Base-by-base conservation (phyloP, 2,329 filamentous ascomycete genomes). In the Arthrocladium fulminans region DNA sequence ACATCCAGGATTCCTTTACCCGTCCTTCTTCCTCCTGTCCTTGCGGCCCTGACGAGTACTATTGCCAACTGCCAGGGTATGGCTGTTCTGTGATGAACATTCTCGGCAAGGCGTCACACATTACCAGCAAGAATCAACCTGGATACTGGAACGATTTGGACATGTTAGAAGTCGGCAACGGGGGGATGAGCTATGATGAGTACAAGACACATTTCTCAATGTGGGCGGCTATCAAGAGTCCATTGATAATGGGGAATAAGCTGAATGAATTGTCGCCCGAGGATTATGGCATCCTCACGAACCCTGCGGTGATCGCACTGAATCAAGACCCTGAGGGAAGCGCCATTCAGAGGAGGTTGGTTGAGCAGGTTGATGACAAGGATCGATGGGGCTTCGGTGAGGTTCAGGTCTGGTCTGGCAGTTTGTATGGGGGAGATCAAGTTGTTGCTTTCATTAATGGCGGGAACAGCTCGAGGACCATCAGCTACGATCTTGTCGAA, bases 391-490 rank as follows among this genome's bases (percentile, higher is more conserved):
- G 70, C 39, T 55, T 67, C 19, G 69, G 71, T 30, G 69, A 73
- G 42, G 69, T 73, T 35, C 69, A 73, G 43, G 62, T 78, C 45
- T 79, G 72, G 73, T 68, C 67, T 3, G 73, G 74, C 13, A 52
- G 51, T 3, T 60, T 79, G 2, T 66, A 65, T 19, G 68, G 71
- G 15, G 71, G 70, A 10, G 69, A 73, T 44, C 66, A 70, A 15
- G 61, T 71, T 30, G 66, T 78, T 3, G 68, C 74, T 1, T 64
- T 78, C 3, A 60, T 79, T 51, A 79, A 79, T 52, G 71, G 67
- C 4, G 71, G 65, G 19, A 67, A 71, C 50, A 60, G 57, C 3
- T 60, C 63, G 0, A 60, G 65, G 13, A 64, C 59, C 3, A 70
- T 80, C 70, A 73, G 72, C 48, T 73, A 71, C 15, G 71, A 72